Base-by-base conservation (phyloP, 2,329 filamentous ascomycete species). In the Xylaria digitata region DNA sequence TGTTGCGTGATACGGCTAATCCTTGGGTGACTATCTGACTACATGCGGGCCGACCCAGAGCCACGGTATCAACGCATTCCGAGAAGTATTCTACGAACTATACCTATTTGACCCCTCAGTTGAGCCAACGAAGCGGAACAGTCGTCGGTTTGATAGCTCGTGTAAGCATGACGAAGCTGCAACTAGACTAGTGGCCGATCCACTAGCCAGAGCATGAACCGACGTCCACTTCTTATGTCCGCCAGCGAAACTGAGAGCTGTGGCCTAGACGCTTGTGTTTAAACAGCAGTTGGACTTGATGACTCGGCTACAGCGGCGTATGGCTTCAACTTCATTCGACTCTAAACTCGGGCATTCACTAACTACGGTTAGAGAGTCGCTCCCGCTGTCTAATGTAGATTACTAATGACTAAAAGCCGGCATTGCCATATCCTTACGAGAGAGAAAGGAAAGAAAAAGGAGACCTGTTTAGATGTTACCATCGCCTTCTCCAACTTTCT, bases 11-110 rank as follows among this genome's bases (percentile, higher is more conserved):
- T 58, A 54, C 50, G 63, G 42, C 63, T 50, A 66, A 61, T 58
- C 63, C 40, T 53, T 54, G 58, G 66, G 45, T 68, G 50, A 43
- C 58, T 48, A 55, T 65, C 50, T 43, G 65, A 55, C 56, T 48
- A 60, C 65, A 60, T 63, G 65, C 62, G 49, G 65, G 65, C 50
- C 56, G 68, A 70, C 60, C 68, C 68, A 70, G 49, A 58, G 58
- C 37, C 53, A 54, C 62, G 68, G 68, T 68, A 70, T 61, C 65
- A 54, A 58, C 49, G 26, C 61, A 56, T 46, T 42, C 23, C 57
- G 53, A 65, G 15, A 43, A 60, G 42, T 61, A 37, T 42, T 19
- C 43, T 64, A 37, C 60, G 32, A 61, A 61, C 52, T 54, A 42
- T 43, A 53, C 45, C 19, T 21, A 34, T 30, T 26, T 34, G 48